Evolutionary conservation across 2,329 filamentous ascomycete genomes (phyloP), one percentile per base, ranked within the genome.

Genomic region (Trichoderma endophyticum): DNA sequence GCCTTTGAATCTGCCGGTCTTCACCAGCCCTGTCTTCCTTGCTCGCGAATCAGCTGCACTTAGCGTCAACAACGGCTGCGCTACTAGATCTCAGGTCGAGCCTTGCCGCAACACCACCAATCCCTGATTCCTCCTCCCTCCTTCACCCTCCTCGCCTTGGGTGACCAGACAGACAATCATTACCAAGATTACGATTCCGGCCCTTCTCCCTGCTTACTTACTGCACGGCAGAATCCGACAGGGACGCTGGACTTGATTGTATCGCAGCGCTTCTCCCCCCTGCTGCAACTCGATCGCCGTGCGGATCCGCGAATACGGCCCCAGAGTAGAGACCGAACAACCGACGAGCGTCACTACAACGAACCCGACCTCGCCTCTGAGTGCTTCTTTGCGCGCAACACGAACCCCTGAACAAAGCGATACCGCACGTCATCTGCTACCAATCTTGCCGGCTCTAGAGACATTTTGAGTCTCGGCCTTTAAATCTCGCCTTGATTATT

Each of bases 1-100:
- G n/a, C 54, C 15, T 39, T 28, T 39, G n/a, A 21, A 48, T 48
- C 68, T 64, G 56, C 36, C 54, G 54, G 21, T 34, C 57, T 51
- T 74, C 64, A 65, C 67, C 64, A 60, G 71, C 62, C 64, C 68
- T 60, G 57, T 67, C 12, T 71, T 71, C 26, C 14, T 12, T 32
- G 26, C n/a, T 51, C 43, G n/a, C 57, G 34, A 34, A 39, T 21
- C 64, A 39, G 9, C 32, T 56, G 48, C 28, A 21, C 64, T 59
- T 54, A 26, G 63, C 32, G 59, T 61, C 59, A 9, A 60, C 21
- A 26, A 43, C 51, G 54, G 61, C 32, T 73, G 62, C 62, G 75
- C 76, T 77, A 77, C 76, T 77, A 77, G 76, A 76, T 75, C 32
- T 61, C 61, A 62, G 73, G 75, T 76, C 76, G 72, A 60, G 77